phyloP scores from a whole-genome alignment of 2,329 filamentous ascomycete species.

The Diaporthe batatas region DNA sequence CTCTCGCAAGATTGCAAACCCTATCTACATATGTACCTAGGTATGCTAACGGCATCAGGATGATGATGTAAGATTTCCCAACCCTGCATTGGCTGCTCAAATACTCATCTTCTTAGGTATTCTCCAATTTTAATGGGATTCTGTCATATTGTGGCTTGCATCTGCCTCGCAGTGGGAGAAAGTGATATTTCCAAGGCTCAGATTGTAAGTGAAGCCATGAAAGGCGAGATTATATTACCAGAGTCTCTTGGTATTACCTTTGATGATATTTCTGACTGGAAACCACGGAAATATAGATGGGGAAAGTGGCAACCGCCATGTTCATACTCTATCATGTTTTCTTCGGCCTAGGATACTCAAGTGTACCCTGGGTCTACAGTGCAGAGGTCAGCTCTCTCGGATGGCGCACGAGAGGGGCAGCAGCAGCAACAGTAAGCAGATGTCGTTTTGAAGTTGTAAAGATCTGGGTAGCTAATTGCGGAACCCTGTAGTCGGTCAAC shows the following conservation, averaged over 20 bases:
- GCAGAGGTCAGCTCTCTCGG: constrained; percentile 58
- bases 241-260: not conserved
- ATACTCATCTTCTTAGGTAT: constrained; percentile 38
- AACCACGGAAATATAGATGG: constrained; percentile 45
- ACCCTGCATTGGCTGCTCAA: fast-evolving
- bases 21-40: no score
- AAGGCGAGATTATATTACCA: not conserved
- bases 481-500: constrained; percentile 52
- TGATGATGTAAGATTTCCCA: constrained; percentile 52
- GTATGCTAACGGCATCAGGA: constrained; percentile 43
- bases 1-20: no score
- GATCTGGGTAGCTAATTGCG: not conserved
- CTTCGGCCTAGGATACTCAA: constrained; percentile 56
- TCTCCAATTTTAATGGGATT: constrained; percentile 52
- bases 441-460: no score
- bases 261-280: not conserved
- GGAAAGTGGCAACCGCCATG: constrained; percentile 57
- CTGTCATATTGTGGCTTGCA: constrained; percentile 55
- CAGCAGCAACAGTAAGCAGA: constrained; percentile 52
- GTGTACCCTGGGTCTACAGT: constrained; percentile 58
- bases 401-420: constrained; percentile 57
- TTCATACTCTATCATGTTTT: constrained; percentile 59
- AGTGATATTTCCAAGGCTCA: constrained; percentile 49
- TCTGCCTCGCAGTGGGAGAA: constrained; percentile 42
- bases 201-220: constrained; percentile 38